Evolutionary conservation across 805 yeast species (phyloP), one percentile per base, ranked within the genome.

Genomic region (Wickerhamomyces chambardii): DNA sequence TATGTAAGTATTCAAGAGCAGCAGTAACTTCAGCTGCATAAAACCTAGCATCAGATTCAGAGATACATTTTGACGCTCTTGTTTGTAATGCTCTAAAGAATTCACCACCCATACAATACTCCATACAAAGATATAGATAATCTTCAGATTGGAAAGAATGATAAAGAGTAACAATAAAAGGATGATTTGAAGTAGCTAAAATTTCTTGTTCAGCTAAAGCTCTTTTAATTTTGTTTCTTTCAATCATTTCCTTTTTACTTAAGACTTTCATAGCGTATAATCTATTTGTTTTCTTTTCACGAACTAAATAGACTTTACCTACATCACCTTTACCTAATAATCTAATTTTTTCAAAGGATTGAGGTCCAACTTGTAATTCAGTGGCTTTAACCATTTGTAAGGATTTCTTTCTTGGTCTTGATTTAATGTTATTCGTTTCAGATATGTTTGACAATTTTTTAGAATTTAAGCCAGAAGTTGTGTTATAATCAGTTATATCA

Each of bases 21-120:
- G 97, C 97, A 2, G 92, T 80, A 16, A 92, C 99, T 57, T 92
- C 99, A 16, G 96, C 84, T 0, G 97, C 95, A 55, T 92, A 92
- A 55, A 92, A 92, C 38, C 77, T 68, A 3, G 98, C 97, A 55
- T 89, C 97, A 21, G 66, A 73, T 56, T 92, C 99, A 16, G 75
- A 64, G 12, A 92, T 80, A 45, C 95, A 84, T 53, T 87, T 85
- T 36, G 86, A 75, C 41, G 77, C 80, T 41, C 97, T 69, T 0
- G 97, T 87, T 59, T 92, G 98, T 36, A 92, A 61, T 0, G 97
- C 98, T 40, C 97, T 66, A 66, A 92, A 92, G 51, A 92, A 92
- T 60, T 94, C 98, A 31, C 99, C 99, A 22, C 99, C 99, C 87
- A 92, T 86, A 53, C 99, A 92, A 51, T 90, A 92, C 56, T 92